These are phyloP conservation scores for Xylaria venustula DNA, from an alignment of 495 filamentous ascomycete species.

Conservation along the genomic window DNA sequence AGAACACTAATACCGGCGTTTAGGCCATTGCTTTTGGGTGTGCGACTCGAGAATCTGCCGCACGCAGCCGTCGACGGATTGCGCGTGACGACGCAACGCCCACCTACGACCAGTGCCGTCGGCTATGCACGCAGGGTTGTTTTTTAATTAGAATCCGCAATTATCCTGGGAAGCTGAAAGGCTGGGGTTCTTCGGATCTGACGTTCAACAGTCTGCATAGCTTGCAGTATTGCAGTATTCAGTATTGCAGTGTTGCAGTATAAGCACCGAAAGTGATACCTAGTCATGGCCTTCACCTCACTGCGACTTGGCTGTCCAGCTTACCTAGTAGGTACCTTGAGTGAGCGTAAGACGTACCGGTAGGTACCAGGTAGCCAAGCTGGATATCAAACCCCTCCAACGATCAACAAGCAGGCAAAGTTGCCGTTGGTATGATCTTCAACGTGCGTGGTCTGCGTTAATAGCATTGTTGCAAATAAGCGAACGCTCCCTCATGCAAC, in stretches of 20 bases:
- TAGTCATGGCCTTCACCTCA: background rate
- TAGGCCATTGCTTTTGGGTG: slow-evolving; percentile 7
- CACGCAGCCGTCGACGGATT: background rate
- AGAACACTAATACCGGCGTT: background rate
- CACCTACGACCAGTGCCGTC: background rate
- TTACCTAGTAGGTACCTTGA: no score
- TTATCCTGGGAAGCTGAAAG: background rate
- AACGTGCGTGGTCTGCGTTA: no score
- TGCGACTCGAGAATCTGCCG: background rate
- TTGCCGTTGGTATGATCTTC: no score
- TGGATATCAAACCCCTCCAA: no score
- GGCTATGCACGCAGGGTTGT: background rate
- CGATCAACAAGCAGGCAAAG: no score
- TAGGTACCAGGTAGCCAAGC: no score
- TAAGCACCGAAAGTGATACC: no score
- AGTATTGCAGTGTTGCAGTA: no score
- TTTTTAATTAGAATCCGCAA: slow-evolving; percentile 12
- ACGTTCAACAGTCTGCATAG: background rate
- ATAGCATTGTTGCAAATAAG: no score
- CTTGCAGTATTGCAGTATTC: background rate
- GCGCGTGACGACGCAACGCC: background rate
- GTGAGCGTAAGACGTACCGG: background rate
- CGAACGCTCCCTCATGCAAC: slow-evolving; percentile 10
- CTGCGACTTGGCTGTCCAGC: no score
- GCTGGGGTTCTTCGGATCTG: background rate